phyloP scores from a whole-genome alignment of 140 eudicot genomes.

The Erigeron philadelphicus region DNA sequence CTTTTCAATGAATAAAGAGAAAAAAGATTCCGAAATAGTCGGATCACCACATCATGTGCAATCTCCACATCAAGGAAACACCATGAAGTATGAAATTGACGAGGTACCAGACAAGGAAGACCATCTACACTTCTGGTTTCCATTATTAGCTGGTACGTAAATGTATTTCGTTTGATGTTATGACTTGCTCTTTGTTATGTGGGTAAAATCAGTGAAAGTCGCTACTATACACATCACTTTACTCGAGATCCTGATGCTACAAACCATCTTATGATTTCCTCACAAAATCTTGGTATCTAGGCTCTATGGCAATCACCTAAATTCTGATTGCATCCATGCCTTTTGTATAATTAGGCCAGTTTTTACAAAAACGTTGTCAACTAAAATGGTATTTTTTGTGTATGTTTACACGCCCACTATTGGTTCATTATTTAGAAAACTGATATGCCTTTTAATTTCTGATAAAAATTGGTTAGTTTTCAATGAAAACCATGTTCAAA shows the following conservation, averaged over 20 bases:
- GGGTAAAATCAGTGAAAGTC: background rate
- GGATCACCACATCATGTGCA: constrained; percentile 31
- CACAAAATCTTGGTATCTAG: too few relatives aligned
- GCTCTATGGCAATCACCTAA: too few relatives aligned
- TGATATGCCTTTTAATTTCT: background rate
- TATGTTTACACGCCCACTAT: background rate
- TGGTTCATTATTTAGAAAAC: background rate
- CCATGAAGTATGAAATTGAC: constrained; percentile 41
- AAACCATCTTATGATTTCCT: too few relatives aligned
- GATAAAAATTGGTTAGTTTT: background rate
- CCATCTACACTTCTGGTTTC: constrained; percentile 89
- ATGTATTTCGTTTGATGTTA: background rate
- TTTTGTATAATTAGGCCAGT: background rate
- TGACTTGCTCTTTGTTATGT: background rate
- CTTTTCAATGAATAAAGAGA: constrained; percentile 46
- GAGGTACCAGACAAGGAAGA: constrained; percentile 58
- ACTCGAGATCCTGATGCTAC: background rate
- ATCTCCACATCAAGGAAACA: constrained; percentile 50
- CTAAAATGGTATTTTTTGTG: background rate
- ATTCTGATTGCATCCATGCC: too few relatives aligned
- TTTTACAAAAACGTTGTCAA: background rate
- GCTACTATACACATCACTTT: too few relatives aligned
- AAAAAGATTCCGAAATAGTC: constrained; percentile 43
- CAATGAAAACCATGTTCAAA: background rate
- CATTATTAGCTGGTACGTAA: constrained; percentile 79